Percentiles rank a stretch among this genome's conserved stretches.
Conservation (phyloP, 768 basidiomycete genomes). For the Mycena leptocephala region DNA sequence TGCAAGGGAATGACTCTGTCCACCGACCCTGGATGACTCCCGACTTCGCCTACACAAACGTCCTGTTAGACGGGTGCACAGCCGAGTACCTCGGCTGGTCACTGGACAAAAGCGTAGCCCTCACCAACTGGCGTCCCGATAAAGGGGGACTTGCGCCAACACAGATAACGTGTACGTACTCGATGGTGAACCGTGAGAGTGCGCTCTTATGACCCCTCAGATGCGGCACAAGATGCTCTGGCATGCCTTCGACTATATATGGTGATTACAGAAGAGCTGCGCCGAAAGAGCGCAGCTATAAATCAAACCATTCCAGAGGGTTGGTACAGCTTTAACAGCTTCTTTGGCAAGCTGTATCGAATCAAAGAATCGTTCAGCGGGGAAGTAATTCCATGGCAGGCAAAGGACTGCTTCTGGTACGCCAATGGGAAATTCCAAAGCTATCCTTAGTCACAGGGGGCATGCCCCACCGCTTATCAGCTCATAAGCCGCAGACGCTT, state of each 20-base stretch:
- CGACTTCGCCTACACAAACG: neutral
- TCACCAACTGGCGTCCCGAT: neutral
- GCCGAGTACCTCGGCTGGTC: neutral
- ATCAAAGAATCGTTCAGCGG: neutral
- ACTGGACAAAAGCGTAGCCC: neutral
- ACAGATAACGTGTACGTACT: neutral
- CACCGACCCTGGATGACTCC: too few species aligned
- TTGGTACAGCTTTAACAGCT: neutral
- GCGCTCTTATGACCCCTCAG: neutral
- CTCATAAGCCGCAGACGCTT: too few species aligned
- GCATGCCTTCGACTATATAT: neutral
- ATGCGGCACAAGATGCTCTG: neutral
- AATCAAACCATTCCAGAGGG: neutral
- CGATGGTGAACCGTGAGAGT: neutral
- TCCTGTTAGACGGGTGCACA: neutral
- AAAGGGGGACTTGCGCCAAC: too few species aligned
- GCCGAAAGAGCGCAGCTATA: neutral
- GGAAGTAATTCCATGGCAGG: neutral
- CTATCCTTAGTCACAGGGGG: too few species aligned
- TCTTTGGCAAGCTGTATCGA: neutral
- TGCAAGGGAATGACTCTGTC: too few species aligned
- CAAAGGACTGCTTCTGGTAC: constrained; percentile 1
- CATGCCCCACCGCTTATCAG: too few species aligned
- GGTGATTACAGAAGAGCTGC: neutral
- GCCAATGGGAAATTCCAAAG: neutral